Base-by-base conservation (phyloP, 179 eudicot species). In the Gypsophila paniculata region DNA sequence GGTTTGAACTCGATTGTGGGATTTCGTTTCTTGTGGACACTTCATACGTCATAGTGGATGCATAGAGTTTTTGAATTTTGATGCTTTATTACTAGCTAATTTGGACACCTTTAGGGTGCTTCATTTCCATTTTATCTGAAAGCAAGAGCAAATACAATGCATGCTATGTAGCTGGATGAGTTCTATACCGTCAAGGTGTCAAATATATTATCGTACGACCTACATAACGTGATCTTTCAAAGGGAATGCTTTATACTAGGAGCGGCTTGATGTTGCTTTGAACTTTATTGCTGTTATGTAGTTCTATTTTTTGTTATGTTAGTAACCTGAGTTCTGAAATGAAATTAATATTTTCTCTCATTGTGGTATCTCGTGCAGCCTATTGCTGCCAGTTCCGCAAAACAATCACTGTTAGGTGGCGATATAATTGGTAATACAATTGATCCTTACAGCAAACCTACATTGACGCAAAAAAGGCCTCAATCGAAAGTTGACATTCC, bases 321-420 rank as follows among this genome's bases (percentile, higher is more conserved):
- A 58, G 3, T 29, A 49, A 19, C 49, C 34, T 69, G 29, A 36
- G 54, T 29, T 29, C 34, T 29, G 34, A 29, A 29, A 29, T 29
- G 34, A 29, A 29, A 29, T 29, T 29, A 29, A 29, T 29, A 29
- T 4, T 12, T 67, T 57, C 52, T 64, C 53, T 62, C 32, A 36
- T 51, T 62, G 23, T 75, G 42, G 42, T 25, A 49, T 71, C n/a
- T 69, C 36, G 69, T 83, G 85, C 88, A 91, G 96, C 82, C 86
- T 25, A 76, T 78, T 17, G 74, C 71, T 52, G 77, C 48, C 25
- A 79, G 72, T 74, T 62, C 85, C 39, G 34, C 78, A 1, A 44
- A 57, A 19, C 78, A 78, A 66, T 52, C 72, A 34, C 48, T 69
- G 17, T 53, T 69, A 53, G 54, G 21, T n/a, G 61, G 72, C 60